Percentiles rank a stretch among this genome's conserved stretches.
Conservation (phyloP, 2,329 filamentous ascomycete species). For the Microcyclosporella mali region DNA sequence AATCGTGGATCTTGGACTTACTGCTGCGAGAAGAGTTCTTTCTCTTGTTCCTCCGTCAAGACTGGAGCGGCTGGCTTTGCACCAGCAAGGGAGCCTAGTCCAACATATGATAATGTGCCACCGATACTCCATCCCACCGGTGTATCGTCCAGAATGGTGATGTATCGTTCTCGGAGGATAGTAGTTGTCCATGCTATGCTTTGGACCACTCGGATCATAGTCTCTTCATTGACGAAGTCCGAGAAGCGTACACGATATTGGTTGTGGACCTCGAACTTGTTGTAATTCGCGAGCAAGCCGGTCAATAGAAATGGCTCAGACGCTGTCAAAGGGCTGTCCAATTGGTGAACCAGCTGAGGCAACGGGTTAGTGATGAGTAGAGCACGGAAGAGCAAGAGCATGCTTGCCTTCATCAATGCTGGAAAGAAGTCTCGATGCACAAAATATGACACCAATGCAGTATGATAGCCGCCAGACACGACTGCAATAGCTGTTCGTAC, state of each 20-base stretch:
- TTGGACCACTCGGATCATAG: slow-evolving; percentile 74
- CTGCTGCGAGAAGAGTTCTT: slow-evolving; percentile 72
- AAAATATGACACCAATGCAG: slow-evolving; percentile 87
- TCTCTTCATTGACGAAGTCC: slow-evolving; percentile 88
- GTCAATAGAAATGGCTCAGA: slow-evolving; percentile 72
- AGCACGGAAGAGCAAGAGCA: background rate
- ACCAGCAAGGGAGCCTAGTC: slow-evolving; percentile 65
- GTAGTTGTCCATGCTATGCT: slow-evolving; percentile 69
- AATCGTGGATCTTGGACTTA: slow-evolving; percentile 42
- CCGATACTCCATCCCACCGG: slow-evolving; percentile 84
- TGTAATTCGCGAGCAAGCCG: slow-evolving; percentile 90
- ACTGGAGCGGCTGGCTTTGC: slow-evolving; percentile 54
- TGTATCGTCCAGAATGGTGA: slow-evolving; percentile 81
- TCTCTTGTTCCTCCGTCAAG: slow-evolving; percentile 72
- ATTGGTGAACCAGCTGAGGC: slow-evolving; percentile 80
- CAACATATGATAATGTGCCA: slow-evolving; percentile 75
- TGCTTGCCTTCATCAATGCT: slow-evolving; percentile 75
- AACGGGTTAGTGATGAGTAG: background rate
- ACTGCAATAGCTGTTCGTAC: slow-evolving; percentile 76
- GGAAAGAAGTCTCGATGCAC: slow-evolving; percentile 92
- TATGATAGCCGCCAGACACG: slow-evolving; percentile 91
- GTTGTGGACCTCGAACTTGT: slow-evolving; percentile 98
- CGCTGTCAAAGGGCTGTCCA: slow-evolving; percentile 56
- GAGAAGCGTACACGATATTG: slow-evolving; percentile 87
- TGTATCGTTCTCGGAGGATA: slow-evolving; percentile 64